These are phyloP conservation scores for Cercospora citrullina DNA, from an alignment of 2,329 filamentous ascomycete genomes.

Conservation along the genomic window DNA sequence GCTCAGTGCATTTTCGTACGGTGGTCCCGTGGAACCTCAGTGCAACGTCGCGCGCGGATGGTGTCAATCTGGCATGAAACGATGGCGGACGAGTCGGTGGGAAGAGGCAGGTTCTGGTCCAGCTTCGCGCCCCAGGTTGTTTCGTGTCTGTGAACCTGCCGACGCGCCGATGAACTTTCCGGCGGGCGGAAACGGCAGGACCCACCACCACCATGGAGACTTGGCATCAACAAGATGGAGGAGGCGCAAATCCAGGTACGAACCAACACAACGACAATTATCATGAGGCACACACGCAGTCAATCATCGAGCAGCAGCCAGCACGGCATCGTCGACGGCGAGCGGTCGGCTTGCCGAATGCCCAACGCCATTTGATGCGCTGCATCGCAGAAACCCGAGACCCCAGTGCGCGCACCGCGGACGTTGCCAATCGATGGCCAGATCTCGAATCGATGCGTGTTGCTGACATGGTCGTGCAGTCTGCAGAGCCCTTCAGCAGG, in stretches of 20 bases:
- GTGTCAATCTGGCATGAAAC: neutral
- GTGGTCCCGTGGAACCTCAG: neutral
- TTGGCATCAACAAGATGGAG: neutral
- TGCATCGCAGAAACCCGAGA: neutral
- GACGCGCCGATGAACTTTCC: neutral
- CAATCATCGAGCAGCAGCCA: neutral
- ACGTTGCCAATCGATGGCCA: neutral
- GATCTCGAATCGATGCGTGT: neutral
- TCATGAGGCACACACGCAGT: neutral
- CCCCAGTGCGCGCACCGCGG: neutral
- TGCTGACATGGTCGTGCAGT: neutral
- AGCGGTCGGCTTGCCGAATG: neutral
- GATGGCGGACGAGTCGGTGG: slow-evolving; percentile 1
- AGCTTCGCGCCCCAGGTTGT: neutral
- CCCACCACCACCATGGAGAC: neutral
- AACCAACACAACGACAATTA: neutral
- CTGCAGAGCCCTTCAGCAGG: neutral
- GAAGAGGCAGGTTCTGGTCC: neutral
- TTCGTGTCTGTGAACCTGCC: neutral
- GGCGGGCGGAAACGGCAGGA: neutral
- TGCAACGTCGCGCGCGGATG: neutral
- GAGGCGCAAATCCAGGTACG: neutral
- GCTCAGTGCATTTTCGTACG: slow-evolving; percentile 1
- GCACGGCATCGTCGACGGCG: neutral
- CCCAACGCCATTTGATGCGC: neutral